A percentile compares a stretch with the other conserved stretches of the same genome.
phyloP scores from a whole-genome alignment of 2,329 filamentous ascomycete species.

The Aspergillus arachidicola region DNA sequence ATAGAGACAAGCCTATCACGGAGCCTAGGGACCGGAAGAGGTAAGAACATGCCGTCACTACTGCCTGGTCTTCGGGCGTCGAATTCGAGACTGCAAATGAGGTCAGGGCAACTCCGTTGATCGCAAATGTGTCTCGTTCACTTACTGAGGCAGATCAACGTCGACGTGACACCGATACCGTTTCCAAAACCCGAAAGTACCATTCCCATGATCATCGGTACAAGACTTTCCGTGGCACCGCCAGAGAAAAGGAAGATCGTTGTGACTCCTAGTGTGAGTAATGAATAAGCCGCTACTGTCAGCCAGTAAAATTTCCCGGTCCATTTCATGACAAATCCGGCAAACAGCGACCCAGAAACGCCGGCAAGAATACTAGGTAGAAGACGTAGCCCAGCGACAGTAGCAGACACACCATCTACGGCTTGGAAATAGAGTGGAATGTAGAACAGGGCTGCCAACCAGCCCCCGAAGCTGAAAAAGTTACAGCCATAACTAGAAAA shows the following conservation, averaged over 20 bases:
- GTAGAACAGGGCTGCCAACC: conserved; percentile 67
- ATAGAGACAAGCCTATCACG: conserved; percentile 68
- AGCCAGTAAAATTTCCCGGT: conserved; percentile 74
- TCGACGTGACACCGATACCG: conserved; percentile 68
- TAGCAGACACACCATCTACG: conserved; percentile 65
- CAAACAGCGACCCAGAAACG: conserved; percentile 66
- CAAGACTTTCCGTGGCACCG: conserved; percentile 50
- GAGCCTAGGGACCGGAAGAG: conserved; percentile 74
- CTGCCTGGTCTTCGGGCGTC: conserved; percentile 66
- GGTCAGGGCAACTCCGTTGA: conserved; percentile 9
- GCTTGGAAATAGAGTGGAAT: conserved; percentile 79
- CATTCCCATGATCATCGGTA: conserved; percentile 60
- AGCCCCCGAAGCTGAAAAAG: conserved; percentile 69
- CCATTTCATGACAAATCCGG: conserved; percentile 68
- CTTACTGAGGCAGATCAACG: conserved; percentile 67
- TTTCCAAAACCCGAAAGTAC: conserved; percentile 57
- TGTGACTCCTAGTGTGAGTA: conserved; percentile 58
- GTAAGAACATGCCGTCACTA: conserved; percentile 78
- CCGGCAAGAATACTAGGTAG: conserved; percentile 66
- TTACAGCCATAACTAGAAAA: conserved; percentile 71
- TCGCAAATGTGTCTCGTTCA: conserved; percentile 10
- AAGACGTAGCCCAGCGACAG: conserved; percentile 65
- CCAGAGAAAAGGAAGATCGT: conserved; percentile 62
- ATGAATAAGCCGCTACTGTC: conserved; percentile 59
- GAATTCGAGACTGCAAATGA: conserved; percentile 65